Base-by-base conservation (phyloP, 2,329 filamentous ascomycete species). In the Microcyclosporella mali region DNA sequence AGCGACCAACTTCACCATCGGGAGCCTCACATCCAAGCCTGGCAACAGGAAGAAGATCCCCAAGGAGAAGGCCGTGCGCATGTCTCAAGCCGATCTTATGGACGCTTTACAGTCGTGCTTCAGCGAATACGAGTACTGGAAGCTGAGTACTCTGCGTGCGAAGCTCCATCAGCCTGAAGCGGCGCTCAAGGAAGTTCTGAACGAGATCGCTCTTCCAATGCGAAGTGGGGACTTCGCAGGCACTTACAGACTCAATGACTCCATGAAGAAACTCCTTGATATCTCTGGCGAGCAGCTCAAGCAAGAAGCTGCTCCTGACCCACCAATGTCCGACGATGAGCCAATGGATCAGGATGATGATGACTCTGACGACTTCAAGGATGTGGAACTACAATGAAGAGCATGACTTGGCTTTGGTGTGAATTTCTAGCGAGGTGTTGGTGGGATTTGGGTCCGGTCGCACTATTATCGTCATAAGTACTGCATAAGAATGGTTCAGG, bases 81-180 rank as follows among this genome's bases (percentile, higher is more conserved):
- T 97, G 68, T 82, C 88, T 33, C 82, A 89, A 65, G 84, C 88
- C 72, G 84, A 92, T 58, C 80, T 98, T 50, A 70, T 94, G 67
- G 89, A 95, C 68, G 77, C 79, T 51, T 81, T 98, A 48, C 88
- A 90, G 71, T 70, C 77, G 37, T 84, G 82, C 61, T 98, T 95
- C 79, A 79, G 82, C 43, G 73, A 84, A 58, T 94, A 85, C 73
- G 81, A 83, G 56, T 97, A 92, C 67, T 98, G 90, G 89, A 82
- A 85, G n/a, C 85, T 97, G 74, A 89, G 87, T 60, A 79, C 84
- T 4, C 77, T 98, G 55, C 87, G 88, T 51, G 74, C 80, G 38
- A 72, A 77, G 47, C 78, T 94, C 30, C 78, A 82, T 46, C 92
- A 98, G 67, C 92, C 92, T 1, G 92, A 97, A 63, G 82, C 84